Evolutionary conservation across 768 basidiomycete genomes (phyloP), one percentile per base, ranked within the genome.

Genomic region (Lactifluus volemus): DNA sequence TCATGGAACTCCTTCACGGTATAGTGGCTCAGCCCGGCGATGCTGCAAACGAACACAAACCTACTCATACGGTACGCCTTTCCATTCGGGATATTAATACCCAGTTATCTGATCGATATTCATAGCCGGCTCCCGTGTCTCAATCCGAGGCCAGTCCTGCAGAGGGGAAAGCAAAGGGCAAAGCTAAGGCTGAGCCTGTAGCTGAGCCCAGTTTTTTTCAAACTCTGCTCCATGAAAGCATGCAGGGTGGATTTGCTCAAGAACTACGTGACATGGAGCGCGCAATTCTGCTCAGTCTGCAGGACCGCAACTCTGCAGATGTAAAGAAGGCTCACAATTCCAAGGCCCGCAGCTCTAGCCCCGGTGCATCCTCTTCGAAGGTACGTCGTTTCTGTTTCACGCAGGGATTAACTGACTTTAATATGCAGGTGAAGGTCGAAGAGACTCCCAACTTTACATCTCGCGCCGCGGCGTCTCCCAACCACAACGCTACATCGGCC

Each of bases 231-330:
- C 29, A 4, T 4, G 47, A 29, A 4, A 30, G 12, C 17, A 6
- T 36, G 47, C 47, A 25, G 1, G 52, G 61, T 17, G 30, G 21
- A 42, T 19, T 25, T 36, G 57, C 30, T 30, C 61, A 49, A 39
- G 61, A 63, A 39, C 7, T 49, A 25, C 51, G 55, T 9, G 61
- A 63, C 32, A 0, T 58, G 1, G 52, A 58, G 21, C 39, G 25
- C 0, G 56, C 61, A 3, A 63, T 63, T n/a, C 42, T 53, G 52
- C 61, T 63, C 25, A 63, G 61, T 38, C 56, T 63, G 4, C 47
- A 58, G 48, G 51, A 63, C 34, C 61, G 57, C n/a, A 29, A 58
- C 30, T 32, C 41, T 21, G 21, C 39, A 2, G 52, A 53, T 34
- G 48, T 25, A 10, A 63, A 63, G 52, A 44, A 38, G 19, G 47